Base-by-base conservation (phyloP, 164 flowering plant genomes). In the Sedum album region DNA sequence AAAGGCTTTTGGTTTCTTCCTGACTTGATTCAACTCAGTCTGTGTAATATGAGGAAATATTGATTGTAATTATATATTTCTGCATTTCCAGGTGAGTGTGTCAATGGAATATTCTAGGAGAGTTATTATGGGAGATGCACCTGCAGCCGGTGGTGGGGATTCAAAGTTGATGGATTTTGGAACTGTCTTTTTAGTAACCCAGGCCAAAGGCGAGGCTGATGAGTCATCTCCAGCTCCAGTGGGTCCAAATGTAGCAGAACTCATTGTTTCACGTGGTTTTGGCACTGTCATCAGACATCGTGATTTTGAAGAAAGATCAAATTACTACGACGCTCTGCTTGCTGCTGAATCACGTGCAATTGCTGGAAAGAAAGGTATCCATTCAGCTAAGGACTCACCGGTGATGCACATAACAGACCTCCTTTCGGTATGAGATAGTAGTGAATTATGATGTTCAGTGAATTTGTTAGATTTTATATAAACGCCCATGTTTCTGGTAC, bases 141-240 rank as follows among this genome's bases (percentile, higher is more conserved):
- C 88, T 60, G 73, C 76, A 65, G 80, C 82, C 26, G 85, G 76
- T 9, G 18, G 86, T 63, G 73, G 82, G 31, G 98, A 91, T 70
- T 76, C 93, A n/a, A 91, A 96, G 73, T 81, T 85, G 60, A 87
- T 95, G 96, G 97, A 89, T 81, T 95, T 95, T 83, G 99, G 99
- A 60, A 84, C 99, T 2, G 91, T 95, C 55, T 92, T 92, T 79
- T 76, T 93, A 36, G 70, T 67, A n/a, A 80, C 93, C 68, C 77
- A 86, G 23, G 35, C 78, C 4, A 88, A 88, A 74, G 83, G 41
- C 70, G 93, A 86, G 23, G 85, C 76, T 30, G 89, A 83, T 73
- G 94, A 79, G 46, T 15, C 79, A 5, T 13, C 85, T 65, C 57
- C 84, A 57, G 78, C 71, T 68, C 74, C 85, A 36, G 49, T 85